These are phyloP conservation scores for Trapa bicornis DNA, from an alignment of 345 rosid species.

Conservation along the genomic window DNA sequence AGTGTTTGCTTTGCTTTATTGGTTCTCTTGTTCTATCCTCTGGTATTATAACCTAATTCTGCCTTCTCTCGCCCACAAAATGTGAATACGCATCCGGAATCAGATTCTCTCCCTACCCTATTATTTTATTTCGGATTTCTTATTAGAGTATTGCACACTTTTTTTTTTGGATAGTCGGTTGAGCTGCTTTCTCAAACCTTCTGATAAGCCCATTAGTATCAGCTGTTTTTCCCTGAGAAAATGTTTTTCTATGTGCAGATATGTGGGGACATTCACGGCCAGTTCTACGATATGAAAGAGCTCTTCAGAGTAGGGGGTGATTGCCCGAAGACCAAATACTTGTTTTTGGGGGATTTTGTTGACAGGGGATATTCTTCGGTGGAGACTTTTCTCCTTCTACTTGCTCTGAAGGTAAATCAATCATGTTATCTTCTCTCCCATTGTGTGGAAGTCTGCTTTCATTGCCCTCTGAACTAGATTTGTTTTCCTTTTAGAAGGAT, in stretches of 20 bases:
- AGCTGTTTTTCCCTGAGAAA: too few relatives aligned
- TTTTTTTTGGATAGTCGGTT: too few relatives aligned
- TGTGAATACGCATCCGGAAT: too few relatives aligned
- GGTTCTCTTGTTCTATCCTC: background rate
- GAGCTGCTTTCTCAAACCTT: too few relatives aligned
- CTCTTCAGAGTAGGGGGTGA: constrained; percentile 94
- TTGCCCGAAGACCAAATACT: constrained; percentile 89
- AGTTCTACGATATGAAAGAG: constrained; percentile 95
- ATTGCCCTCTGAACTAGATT: background rate
- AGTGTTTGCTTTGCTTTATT: background rate
- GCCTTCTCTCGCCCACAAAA: background rate
- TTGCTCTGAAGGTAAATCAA: constrained; percentile 76
- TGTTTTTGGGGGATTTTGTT: constrained; percentile 97
- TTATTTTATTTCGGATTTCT: too few relatives aligned
- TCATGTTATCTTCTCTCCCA: background rate
- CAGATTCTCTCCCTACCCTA: too few relatives aligned
- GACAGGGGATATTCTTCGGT: constrained; percentile 95
- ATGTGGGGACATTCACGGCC: constrained; percentile 98
- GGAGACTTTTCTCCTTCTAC: constrained; percentile 85
- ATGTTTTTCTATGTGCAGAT: constrained; percentile 26
- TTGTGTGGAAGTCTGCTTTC: background rate
- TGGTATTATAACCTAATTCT: background rate
- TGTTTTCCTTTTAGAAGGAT: background rate
- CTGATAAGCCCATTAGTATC: too few relatives aligned
- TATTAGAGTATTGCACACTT: too few relatives aligned